These are phyloP conservation scores for Penicillium oxalicum DNA, from an alignment of 2,329 filamentous ascomycete genomes.

Conservation along the genomic window DNA sequence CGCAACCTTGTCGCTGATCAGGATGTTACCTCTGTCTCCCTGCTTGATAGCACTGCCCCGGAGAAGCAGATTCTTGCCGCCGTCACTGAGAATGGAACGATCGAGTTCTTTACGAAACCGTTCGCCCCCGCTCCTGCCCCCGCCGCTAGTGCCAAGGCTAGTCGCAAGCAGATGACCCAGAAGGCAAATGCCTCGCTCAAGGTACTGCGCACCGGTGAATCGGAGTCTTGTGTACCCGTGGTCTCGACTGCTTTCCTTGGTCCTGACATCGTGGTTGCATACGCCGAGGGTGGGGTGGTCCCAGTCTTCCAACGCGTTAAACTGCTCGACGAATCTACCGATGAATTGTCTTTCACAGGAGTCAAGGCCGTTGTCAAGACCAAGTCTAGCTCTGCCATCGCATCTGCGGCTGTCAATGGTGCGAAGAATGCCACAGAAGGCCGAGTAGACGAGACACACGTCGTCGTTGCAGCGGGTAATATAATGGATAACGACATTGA, in stretches of 20 bases:
- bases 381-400: constrained; percentile 39
- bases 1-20: constrained; percentile 46
- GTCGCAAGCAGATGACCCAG: constrained; percentile 41
- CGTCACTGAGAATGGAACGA: constrained; percentile 44
- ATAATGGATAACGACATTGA: constrained; percentile 40
- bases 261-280: constrained; percentile 43
- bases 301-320: constrained; percentile 46
- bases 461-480: constrained; percentile 48
- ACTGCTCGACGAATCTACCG: constrained; percentile 42
- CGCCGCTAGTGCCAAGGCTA: constrained; percentile 39
- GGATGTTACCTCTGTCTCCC: constrained; percentile 38
- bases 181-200: constrained; percentile 42
- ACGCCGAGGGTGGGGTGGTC: constrained; percentile 46
- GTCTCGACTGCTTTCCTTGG: constrained; percentile 43
- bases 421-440: constrained; percentile 46
- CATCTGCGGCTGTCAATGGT: constrained; percentile 49
- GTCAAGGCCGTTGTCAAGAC: constrained; percentile 40
- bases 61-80: constrained; percentile 42
- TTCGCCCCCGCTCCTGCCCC: constrained; percentile 34
- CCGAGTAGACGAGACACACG: constrained; percentile 53
- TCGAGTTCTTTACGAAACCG: constrained; percentile 47
- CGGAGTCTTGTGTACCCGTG: constrained; percentile 37
- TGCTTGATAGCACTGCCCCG: constrained; percentile 24
- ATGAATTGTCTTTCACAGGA: constrained; percentile 41
- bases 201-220: constrained; percentile 39